Percentiles rank a stretch among this genome's conserved stretches.
These are phyloP conservation scores for Geranium rotundifolium DNA, from an alignment of 345 rosid genomes.

Conservation along the genomic window DNA sequence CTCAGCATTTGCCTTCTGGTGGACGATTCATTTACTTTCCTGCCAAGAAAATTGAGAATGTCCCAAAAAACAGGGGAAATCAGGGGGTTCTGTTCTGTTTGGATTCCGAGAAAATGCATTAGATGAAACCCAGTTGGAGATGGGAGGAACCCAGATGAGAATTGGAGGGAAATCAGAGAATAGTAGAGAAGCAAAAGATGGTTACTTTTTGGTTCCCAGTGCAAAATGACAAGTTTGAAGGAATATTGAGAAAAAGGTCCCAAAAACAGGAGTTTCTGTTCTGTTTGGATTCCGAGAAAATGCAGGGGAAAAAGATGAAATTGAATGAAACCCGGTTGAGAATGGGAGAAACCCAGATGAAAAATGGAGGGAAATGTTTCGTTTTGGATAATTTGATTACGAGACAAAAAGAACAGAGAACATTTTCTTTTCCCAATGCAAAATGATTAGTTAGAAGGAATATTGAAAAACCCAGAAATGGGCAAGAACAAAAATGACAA, in stretches of 20 bases:
- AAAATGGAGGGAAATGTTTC: not conserved
- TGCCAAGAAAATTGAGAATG: constrained; percentile 10
- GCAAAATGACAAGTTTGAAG: not conserved
- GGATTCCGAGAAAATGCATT: not conserved
- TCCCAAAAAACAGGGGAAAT: not conserved
- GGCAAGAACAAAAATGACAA: constrained; percentile 6
- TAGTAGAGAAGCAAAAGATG: too few species aligned
- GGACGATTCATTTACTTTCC: constrained; percentile 32
- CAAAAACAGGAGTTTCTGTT: constrained; percentile 3
- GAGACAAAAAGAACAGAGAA: not conserved
- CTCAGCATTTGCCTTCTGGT: constrained; percentile 27
- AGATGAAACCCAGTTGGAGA: not conserved
- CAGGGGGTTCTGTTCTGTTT: not conserved
- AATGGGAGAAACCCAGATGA: constrained; percentile 4
- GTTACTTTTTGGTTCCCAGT: too few species aligned
- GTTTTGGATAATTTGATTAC: not conserved
- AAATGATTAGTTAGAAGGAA: not conserved
- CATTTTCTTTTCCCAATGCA: not conserved
- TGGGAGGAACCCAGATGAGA: not conserved
- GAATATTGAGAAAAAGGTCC: not conserved
- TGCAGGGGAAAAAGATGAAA: constrained; percentile 1
- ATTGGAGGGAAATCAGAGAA: constrained; percentile 7
- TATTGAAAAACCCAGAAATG: constrained; percentile 5
- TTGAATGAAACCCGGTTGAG: not conserved
- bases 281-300: constrained; percentile 15